Evolutionary conservation across 2,329 filamentous ascomycete species (phyloP).

Genomic region (Sporothrix luriei): DNA sequence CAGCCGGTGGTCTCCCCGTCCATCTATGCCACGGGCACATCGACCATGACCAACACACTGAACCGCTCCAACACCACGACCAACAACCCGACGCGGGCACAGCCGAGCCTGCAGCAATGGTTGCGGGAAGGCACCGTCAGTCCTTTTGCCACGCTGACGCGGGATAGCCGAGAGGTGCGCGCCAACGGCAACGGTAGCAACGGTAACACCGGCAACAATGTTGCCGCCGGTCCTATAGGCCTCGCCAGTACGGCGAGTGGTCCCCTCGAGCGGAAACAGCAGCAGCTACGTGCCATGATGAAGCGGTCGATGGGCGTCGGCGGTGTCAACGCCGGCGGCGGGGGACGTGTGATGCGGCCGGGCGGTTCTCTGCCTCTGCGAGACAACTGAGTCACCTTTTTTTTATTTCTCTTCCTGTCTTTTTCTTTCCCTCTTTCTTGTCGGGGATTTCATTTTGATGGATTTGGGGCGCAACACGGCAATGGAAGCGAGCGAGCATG

Average conservation of each 20-base stretch:
- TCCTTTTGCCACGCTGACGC: slow-evolving; percentile 42
- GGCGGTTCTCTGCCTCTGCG: slow-evolving; percentile 31
- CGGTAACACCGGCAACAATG: neutral
- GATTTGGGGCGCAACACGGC: neutral
- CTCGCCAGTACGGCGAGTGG: neutral
- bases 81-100: slow-evolving; percentile 32
- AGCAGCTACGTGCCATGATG: slow-evolving; percentile 30
- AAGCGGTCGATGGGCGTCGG: slow-evolving; percentile 33
- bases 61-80: slow-evolving; percentile 28
- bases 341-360: slow-evolving; percentile 32
- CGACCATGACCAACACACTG: slow-evolving; percentile 16
- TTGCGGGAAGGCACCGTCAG: slow-evolving; percentile 43
- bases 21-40: slow-evolving; percentile 29
- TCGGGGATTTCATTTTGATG: neutral
- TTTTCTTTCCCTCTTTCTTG: neutral
- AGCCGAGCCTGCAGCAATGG: slow-evolving; percentile 43
- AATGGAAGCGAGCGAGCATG: slow-evolving; percentile 1
- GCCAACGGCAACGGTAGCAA: neutral
- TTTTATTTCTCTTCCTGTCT: neutral
- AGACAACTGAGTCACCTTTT: neutral
- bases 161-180: slow-evolving; percentile 20
- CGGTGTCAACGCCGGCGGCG: slow-evolving; percentile 34
- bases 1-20: slow-evolving; percentile 24
- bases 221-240: neutral
- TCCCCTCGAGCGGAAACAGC: slow-evolving; percentile 27